Evolutionary conservation across 2,329 filamentous ascomycete species (phyloP).

Genomic region (Sporothrix curviconia): DNA sequence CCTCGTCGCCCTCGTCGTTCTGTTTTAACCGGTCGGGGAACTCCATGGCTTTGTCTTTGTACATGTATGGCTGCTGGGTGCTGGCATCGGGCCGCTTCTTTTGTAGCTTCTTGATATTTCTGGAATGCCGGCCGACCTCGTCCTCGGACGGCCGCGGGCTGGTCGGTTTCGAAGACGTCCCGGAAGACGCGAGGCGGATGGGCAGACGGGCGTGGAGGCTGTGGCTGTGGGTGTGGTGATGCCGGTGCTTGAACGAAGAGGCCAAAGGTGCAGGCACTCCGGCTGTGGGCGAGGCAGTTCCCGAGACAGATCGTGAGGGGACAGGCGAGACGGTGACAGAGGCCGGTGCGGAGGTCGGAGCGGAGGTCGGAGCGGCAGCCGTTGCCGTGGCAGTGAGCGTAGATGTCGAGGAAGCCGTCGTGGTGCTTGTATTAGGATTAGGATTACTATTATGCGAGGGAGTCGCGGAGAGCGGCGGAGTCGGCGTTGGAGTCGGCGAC

Average conservation of each 20-base stretch:
- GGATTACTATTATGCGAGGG: background rate
- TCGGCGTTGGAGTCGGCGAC: background rate
- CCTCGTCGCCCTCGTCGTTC: constrained; percentile 42
- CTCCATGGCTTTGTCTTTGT: constrained; percentile 33
- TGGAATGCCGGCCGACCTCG: constrained; percentile 32
- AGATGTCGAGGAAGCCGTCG: background rate
- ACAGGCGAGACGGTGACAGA: background rate
- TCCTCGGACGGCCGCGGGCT: constrained; percentile 24
- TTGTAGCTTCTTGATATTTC: constrained; percentile 34
- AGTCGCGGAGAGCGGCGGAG: background rate
- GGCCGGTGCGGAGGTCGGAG: background rate
- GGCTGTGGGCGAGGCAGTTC: background rate
- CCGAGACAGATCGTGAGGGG: background rate
- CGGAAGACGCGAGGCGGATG: background rate
- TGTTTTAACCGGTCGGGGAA: constrained; percentile 49
- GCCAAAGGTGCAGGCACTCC: background rate
- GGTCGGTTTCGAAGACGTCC: too few species aligned
- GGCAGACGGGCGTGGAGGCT: constrained; percentile 2
- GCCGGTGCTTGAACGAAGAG: background rate
- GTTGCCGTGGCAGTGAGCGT: background rate
- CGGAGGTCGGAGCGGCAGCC: background rate
- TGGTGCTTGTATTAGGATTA: background rate
- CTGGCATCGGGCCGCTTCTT: constrained; percentile 37
- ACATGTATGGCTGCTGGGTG: constrained; percentile 23
- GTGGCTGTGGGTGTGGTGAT: background rate